phyloP scores from a whole-genome alignment of 257 asterid species.

The Solanum rostratum region DNA sequence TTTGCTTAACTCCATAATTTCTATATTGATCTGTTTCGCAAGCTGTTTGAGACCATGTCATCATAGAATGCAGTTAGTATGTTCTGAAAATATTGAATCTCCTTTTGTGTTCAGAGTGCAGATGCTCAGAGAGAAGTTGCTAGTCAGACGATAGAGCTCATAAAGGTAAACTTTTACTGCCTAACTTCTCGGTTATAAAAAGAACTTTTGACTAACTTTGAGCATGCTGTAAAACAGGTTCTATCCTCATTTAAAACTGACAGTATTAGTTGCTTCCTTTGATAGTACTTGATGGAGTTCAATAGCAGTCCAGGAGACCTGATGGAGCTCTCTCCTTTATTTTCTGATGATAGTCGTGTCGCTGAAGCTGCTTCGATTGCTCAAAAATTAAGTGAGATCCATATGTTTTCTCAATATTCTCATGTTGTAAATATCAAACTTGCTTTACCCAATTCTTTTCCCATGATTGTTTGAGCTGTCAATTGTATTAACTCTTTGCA shows the following conservation, averaged over 20 bases:
- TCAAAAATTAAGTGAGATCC: slow-evolving; percentile 83
- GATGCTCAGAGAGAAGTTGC: slow-evolving; percentile 99
- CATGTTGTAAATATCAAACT: neutral
- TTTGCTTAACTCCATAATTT: neutral
- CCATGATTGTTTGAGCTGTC: neutral
- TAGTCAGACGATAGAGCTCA: slow-evolving; percentile 91
- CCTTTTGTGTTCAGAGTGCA: slow-evolving; percentile 57
- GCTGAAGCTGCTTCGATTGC: slow-evolving; percentile 99
- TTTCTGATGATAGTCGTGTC: slow-evolving; percentile 96
- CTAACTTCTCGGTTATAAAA: neutral
- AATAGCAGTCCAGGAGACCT: slow-evolving; percentile 95
- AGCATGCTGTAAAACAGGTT: neutral
- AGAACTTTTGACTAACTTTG: neutral
- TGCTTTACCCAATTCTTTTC: neutral
- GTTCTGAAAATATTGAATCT: neutral
- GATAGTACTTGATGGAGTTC: slow-evolving; percentile 98
- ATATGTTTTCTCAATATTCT: neutral
- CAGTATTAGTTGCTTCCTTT: slow-evolving; percentile 7
- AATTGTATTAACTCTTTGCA: neutral
- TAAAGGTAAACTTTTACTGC: slow-evolving; percentile 42
- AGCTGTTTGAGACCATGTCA: neutral
- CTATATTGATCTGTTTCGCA: neutral
- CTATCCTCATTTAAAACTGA: slow-evolving; percentile 1
- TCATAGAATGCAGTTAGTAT: neutral
- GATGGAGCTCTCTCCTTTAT: slow-evolving; percentile 95